Base-by-base conservation (phyloP, 2,329 filamentous ascomycete genomes). In the Onygenales sp. region DNA sequence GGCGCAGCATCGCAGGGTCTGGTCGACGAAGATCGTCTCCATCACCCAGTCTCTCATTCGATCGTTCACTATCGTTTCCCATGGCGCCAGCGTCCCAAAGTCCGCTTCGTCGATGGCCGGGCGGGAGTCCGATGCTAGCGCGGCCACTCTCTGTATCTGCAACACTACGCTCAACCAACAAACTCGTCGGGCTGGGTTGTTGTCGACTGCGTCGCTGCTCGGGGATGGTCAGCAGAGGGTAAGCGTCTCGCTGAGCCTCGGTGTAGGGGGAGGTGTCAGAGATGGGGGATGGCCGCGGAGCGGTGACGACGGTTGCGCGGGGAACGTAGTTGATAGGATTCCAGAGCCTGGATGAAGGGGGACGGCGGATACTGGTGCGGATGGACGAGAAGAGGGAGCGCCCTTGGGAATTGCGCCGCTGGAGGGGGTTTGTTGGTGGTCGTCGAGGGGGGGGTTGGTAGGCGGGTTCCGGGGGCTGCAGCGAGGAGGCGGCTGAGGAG, bases 271-370 rank as follows among this genome's bases (percentile, higher is more conserved):
- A 66, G 65, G 58, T 62, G 62, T 66, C 61, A 6, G 64, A 67
- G 52, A 45, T 43, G 42, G 57, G 55, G 51, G 53, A 59, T 39
- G 66, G 60, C 47, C 68, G 66, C 32, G 69, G 64, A 51, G 77
- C 60, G 17, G 70, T 70, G 39, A 78, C 66, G 53, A 75, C 75
- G 47, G 76, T 77, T 34, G 70, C 68, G 54, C 78, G 77, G 42
- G 79, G 81, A 47, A 81, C 78, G 67, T 79, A 76, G 63, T 84
- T 83, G 62, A 81, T 74, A 39, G 81, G 81, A 64, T 83, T 83
- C 70, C 80, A 81, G 56, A 83, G 74, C 54, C 79, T 74, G 52
- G 78, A 75, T 36, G 76, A 70, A 52, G 74, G 70, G 34, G 68
- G 66, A 42, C 65, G 58, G 65, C 62, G 56, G 58, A 63, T 55